phyloP scores from a whole-genome alignment of 768 basidiomycete genomes.

The Hygrophorus pudorinus region DNA sequence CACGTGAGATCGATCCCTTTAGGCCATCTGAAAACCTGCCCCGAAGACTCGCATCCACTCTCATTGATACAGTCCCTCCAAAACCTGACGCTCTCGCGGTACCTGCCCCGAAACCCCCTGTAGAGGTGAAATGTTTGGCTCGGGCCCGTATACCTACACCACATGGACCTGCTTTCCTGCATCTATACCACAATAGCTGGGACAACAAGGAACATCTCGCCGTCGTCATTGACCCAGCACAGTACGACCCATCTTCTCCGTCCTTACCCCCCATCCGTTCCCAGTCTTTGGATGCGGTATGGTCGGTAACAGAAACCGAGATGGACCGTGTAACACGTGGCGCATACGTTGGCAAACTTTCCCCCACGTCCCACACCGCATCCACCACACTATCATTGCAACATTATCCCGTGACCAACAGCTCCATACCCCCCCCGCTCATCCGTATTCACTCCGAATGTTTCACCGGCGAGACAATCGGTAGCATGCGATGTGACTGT shows the following conservation, averaged over 20 bases:
- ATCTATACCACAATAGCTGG: conserved; percentile 88
- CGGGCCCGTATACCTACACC: conserved; percentile 96
- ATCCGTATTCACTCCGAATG: conserved; percentile 98
- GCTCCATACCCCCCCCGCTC: conserved; percentile 59
- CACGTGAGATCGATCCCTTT: too few relatives aligned
- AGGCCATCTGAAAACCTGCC: too few relatives aligned
- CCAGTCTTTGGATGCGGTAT: conserved; percentile 68
- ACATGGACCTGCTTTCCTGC: conserved; percentile 87
- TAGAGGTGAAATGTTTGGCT: conserved; percentile 87
- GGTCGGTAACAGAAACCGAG: conserved; percentile 80
- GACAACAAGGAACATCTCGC: conserved; percentile 96
- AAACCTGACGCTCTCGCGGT: too few relatives aligned
- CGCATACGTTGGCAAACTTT: conserved; percentile 82
- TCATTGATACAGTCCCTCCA: too few relatives aligned
- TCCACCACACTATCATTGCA: conserved; percentile 26
- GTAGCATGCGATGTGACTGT: conserved; percentile 98
- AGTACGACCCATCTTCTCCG: conserved; percentile 34
- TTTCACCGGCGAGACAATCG: conserved; percentile 96
- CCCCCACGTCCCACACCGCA: conserved; percentile 38
- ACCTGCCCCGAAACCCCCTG: conserved; percentile 17
- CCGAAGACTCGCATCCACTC: too few relatives aligned
- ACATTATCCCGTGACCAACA: conserved; percentile 7
- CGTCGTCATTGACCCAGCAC: conserved; percentile 86
- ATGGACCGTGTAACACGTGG: conserved; percentile 91
- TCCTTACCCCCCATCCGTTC: conserved; percentile 66